Percentiles rank a stretch among this genome's conserved stretches.
phyloP scores from a whole-genome alignment of 768 basidiomycete species.

The Sarcodon aspratus region DNA sequence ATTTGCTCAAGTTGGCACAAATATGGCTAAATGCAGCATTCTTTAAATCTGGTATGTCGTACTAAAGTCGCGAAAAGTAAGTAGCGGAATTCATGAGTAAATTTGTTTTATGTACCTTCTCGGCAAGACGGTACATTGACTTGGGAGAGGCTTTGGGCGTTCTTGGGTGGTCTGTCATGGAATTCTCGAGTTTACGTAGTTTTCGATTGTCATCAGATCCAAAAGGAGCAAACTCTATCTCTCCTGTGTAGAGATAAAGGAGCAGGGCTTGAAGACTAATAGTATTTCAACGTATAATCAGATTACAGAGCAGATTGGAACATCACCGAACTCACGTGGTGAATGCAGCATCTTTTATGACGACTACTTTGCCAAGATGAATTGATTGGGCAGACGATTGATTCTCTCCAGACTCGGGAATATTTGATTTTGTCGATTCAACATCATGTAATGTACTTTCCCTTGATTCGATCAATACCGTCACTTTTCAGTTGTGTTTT shows the following conservation, averaged over 20 bases:
- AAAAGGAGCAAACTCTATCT: conserved; percentile 2
- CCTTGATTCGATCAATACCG: too few species aligned
- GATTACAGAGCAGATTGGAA: too few species aligned
- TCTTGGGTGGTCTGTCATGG: too few species aligned
- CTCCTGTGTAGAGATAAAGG: conserved; percentile 4
- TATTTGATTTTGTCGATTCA: too few species aligned
- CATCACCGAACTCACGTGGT: not conserved
- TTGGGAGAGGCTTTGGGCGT: conserved; percentile 1
- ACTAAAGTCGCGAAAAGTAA: not conserved
- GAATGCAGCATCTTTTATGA: not conserved
- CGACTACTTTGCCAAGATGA: not conserved
- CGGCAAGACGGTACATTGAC: conserved; percentile 4
- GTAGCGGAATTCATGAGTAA: not conserved
- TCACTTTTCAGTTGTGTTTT: too few species aligned
- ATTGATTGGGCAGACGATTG: too few species aligned
- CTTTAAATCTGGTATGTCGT: not conserved
- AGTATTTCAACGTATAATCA: too few species aligned
- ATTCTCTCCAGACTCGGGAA: too few species aligned
- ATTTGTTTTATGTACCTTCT: not conserved
- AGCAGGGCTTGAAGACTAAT: conserved; percentile 3
- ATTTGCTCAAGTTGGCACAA: not conserved
- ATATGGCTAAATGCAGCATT: not conserved
- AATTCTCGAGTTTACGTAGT: not conserved
- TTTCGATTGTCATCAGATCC: not conserved
- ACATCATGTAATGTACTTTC: too few species aligned